Conservation (phyloP, 495 filamentous ascomycete genomes). For the Penicillium diatomitis region DNA sequence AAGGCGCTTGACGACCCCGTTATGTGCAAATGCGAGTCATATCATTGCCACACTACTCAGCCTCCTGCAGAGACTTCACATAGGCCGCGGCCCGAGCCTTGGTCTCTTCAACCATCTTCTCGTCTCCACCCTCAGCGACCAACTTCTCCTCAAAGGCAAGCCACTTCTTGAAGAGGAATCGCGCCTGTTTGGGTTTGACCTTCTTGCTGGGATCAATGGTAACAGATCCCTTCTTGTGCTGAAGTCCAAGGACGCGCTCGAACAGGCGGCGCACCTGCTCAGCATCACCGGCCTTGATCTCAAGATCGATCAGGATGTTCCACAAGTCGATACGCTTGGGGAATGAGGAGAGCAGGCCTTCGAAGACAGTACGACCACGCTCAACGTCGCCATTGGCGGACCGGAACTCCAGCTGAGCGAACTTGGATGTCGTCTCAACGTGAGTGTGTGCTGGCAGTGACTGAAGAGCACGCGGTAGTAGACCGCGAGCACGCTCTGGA, state of each 20-base stretch:
- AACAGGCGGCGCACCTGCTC: slow-evolving; percentile 67
- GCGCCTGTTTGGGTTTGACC: slow-evolving; percentile 62
- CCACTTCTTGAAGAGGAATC: slow-evolving; percentile 79
- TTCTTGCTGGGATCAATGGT: slow-evolving; percentile 30
- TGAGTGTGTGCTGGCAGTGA: slow-evolving; percentile 64
- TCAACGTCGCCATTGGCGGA: slow-evolving; percentile 77
- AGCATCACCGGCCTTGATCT: slow-evolving; percentile 56
- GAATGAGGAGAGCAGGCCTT: slow-evolving; percentile 72
- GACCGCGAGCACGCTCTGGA: slow-evolving; percentile 64
- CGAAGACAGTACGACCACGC: slow-evolving; percentile 89
- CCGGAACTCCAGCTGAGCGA: slow-evolving; percentile 84
- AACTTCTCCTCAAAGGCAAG: slow-evolving; percentile 65
- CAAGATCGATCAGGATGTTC: slow-evolving; percentile 83
- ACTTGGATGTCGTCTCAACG: slow-evolving; percentile 71
- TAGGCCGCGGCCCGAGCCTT: slow-evolving; percentile 67
- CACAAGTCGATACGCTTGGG: slow-evolving; percentile 85
- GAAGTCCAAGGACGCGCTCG: slow-evolving; percentile 57
- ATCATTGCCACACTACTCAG: slow-evolving; percentile 8
- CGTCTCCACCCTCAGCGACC: slow-evolving; percentile 44
- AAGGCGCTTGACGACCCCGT: too few species aligned
- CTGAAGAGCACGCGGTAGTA: slow-evolving; percentile 82
- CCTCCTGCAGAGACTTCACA: slow-evolving; percentile 46
- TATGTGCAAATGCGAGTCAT: neutral
- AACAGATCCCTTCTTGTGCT: slow-evolving; percentile 46
- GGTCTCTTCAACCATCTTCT: slow-evolving; percentile 62